Evolutionary conservation across 106 monocot genomes (phyloP).

Genomic region (Amphibolis antarctica): DNA sequence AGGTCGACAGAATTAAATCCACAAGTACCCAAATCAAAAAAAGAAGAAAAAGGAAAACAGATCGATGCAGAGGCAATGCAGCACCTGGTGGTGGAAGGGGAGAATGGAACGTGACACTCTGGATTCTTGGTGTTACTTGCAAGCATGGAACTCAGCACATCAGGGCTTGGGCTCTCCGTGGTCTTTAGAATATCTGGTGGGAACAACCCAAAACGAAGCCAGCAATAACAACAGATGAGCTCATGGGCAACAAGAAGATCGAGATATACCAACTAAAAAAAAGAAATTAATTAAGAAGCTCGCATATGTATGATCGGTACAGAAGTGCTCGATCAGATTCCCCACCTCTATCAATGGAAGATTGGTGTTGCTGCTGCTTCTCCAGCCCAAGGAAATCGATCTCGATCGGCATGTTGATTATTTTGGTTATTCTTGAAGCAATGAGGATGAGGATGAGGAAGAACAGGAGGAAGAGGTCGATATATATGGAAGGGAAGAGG

Average conservation of each 20-base stretch:
- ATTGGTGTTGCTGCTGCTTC: background rate
- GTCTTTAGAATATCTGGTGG: background rate
- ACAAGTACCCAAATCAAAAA: background rate
- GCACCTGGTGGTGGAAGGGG: background rate
- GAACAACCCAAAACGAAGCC: background rate
- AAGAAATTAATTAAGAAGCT: no score
- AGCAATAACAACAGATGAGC: background rate
- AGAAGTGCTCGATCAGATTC: background rate
- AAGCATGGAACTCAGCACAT: background rate
- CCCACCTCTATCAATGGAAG: background rate
- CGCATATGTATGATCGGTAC: no score
- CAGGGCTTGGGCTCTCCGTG: background rate
- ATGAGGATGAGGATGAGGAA: background rate
- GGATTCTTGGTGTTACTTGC: background rate
- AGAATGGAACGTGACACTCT: background rate
- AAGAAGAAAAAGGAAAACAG: no score
- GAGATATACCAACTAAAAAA: no score
- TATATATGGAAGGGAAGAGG: no score
- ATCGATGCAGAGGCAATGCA: background rate
- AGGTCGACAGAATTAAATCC: background rate
- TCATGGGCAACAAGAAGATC: background rate
- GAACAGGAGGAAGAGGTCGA: background rate
- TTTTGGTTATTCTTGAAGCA: background rate
- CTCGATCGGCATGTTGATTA: background rate
- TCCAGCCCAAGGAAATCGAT: slow-evolving; percentile 3